Percentiles rank a stretch among this genome's conserved stretches.
Evolutionary conservation across 2,329 filamentous ascomycete species (phyloP).

Genomic region (Teratosphaeria nubilosa): DNA sequence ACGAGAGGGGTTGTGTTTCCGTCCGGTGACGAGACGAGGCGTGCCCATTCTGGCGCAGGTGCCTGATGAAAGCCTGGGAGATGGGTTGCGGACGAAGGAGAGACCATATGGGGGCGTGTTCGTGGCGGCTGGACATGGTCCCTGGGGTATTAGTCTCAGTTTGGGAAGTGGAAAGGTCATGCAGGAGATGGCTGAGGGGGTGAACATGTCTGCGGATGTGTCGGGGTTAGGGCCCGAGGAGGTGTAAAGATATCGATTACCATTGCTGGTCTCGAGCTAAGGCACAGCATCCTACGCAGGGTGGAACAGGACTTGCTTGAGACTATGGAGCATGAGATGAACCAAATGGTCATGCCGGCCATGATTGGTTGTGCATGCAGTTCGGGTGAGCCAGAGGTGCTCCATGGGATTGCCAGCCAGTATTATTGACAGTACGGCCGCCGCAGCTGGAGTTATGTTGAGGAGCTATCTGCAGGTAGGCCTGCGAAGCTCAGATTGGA

Average conservation of each 20-base stretch:
- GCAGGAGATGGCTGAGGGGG: slow-evolving; percentile 53
- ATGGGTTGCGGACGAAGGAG: slow-evolving; percentile 32
- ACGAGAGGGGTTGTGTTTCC: slow-evolving; percentile 59
- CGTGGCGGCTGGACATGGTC: slow-evolving; percentile 62
- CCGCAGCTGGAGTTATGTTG: neutral
- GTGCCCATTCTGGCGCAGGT: slow-evolving; percentile 53
- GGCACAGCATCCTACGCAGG: too few relatives aligned
- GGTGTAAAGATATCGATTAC: neutral
- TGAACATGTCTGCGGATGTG: slow-evolving; percentile 46
- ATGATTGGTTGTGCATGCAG: slow-evolving; percentile 33
- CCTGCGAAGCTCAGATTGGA: neutral
- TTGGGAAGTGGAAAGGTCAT: slow-evolving; percentile 62
- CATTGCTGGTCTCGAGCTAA: neutral
- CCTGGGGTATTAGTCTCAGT: slow-evolving; percentile 52
- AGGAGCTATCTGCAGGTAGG: neutral
- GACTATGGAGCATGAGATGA: slow-evolving; percentile 35
- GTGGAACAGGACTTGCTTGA: slow-evolving; percentile 23
- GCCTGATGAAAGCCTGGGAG: slow-evolving; percentile 46
- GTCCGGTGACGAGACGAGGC: slow-evolving; percentile 56
- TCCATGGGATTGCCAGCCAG: slow-evolving; percentile 29
- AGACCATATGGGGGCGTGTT: slow-evolving; percentile 53
- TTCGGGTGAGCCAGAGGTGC: slow-evolving; percentile 31
- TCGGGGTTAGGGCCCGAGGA: slow-evolving; percentile 35
- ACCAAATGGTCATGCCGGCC: slow-evolving; percentile 33
- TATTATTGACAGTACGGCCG: neutral